Base-by-base conservation (phyloP, 345 rosid species). In the Ailanthus altissimus region DNA sequence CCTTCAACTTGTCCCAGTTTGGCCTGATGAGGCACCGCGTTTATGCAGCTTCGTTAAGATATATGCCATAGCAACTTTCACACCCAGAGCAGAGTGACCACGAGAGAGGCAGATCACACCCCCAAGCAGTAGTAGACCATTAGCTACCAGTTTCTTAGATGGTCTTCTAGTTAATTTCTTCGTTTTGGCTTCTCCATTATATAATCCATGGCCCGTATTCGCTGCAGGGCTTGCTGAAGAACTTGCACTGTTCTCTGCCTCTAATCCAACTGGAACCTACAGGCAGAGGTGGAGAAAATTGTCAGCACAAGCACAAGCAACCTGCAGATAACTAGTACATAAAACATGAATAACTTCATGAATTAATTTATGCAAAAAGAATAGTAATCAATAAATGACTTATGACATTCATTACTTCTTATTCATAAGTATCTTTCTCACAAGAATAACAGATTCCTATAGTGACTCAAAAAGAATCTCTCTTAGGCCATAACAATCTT, bases 11-110 rank as follows among this genome's bases (percentile, higher is more conserved):
- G 60, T 83, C 72, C 74, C 16, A 38, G 82, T 85, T 70, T 79
- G 89, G 72, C 85, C 70, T 62, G 82, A 71, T 32, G 87, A 84
- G 72, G 84, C 80, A 21, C 85, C 84, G 1, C 85, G 89, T 76
- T 90, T 91, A 40, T 87, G 80, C 79, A 90, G 82, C 86, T 93
- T 95, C 5, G 93, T 84, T 87, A 95, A 74, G 81, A 95, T 79
- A 80, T 87, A 95, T 58, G 96, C 97, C 85, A 93, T 76, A 15
- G 91, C 96, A 70, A 91, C 94, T 83, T 93, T 95, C 56, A 93
- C 98, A 23, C 96, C 94, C 13, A 95, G 84, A 49, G 88, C 78
- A 10, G 96, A 85, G 74, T 85, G 91, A 71, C 93, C 94, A 15
- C 91, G 90, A 21, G 97, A 85, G 69, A 95, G 84, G 83, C 90